Percentiles rank a stretch among this genome's conserved stretches.
Conservation (phyloP, 2,329 filamentous ascomycete genomes). For the Juglanconis juglandina region DNA sequence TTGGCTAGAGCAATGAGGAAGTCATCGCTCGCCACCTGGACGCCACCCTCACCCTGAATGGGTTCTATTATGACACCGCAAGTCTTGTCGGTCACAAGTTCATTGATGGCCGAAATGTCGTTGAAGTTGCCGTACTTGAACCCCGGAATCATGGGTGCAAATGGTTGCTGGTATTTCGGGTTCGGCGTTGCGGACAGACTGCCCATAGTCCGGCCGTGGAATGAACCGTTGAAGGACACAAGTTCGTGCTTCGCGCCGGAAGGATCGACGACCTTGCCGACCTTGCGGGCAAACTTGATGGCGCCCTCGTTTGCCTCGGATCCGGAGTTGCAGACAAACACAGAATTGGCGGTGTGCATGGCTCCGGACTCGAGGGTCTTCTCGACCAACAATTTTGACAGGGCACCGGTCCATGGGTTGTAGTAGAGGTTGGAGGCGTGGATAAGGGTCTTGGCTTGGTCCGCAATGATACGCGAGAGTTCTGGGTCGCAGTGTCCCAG, state of each 20-base stretch:
- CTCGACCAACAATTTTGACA: conserved; percentile 81
- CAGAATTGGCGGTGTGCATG: conserved; percentile 76
- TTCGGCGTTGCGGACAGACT: conserved; percentile 94
- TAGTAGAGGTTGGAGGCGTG: conserved; percentile 97
- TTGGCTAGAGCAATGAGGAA: conserved; percentile 82
- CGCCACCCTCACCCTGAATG: conserved; percentile 94
- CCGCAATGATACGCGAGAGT: conserved; percentile 68
- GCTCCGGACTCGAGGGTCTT: conserved; percentile 74
- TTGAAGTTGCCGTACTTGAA: conserved; percentile 87
- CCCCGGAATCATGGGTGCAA: conserved; percentile 91
- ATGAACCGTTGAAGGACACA: conserved; percentile 86
- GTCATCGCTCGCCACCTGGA: conserved; percentile 76
- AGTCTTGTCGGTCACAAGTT: conserved; percentile 76
- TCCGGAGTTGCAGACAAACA: conserved; percentile 95
- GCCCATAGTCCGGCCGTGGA: conserved; percentile 97
- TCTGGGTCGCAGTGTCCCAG: conserved; percentile 86
- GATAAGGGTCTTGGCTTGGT: conserved; percentile 78
- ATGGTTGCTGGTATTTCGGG: conserved; percentile 94
- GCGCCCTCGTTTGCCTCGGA: conserved; percentile 97
- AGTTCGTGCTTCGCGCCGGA: conserved; percentile 74
- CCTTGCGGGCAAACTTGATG: conserved; percentile 94
- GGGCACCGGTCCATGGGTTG: conserved; percentile 88
- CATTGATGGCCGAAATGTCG: conserved; percentile 67
- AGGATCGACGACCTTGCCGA: conserved; percentile 71
- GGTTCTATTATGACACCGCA: conserved; percentile 96